Conservation (phyloP, 768 basidiomycete genomes). For the Pleurotus djamor region DNA sequence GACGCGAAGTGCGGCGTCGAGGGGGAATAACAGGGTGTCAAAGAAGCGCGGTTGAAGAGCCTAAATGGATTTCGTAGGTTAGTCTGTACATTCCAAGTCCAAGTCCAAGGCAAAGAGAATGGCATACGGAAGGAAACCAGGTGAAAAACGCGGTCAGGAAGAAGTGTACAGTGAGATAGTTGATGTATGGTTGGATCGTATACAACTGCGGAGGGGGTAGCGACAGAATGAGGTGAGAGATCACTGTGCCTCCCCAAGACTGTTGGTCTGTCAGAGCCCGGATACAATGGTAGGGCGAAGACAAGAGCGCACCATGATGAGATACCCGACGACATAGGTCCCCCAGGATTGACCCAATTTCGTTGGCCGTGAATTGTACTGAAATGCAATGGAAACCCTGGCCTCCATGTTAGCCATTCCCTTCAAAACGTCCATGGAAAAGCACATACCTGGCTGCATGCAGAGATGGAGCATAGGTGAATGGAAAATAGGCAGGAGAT, state of each 20-base stretch:
- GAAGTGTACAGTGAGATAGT: constrained; percentile 46
- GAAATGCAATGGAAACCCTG: constrained; percentile 42
- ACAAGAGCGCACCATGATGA: constrained; percentile 38
- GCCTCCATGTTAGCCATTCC: not conserved
- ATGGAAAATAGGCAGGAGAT: constrained; percentile 6
- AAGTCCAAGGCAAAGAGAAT: not conserved
- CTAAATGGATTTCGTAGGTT: not conserved
- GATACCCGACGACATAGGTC: constrained; percentile 40
- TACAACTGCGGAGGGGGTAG: constrained; percentile 47
- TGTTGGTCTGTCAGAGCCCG: constrained; percentile 10
- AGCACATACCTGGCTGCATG: constrained; percentile 10
- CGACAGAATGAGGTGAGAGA: constrained; percentile 39
- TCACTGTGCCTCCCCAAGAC: constrained; percentile 48
- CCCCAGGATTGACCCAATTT: constrained; percentile 33
- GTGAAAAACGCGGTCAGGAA: constrained; percentile 38
- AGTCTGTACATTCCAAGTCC: not conserved
- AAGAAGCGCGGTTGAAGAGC: constrained; percentile 17
- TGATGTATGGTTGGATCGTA: constrained; percentile 40
- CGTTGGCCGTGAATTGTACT: constrained; percentile 29
- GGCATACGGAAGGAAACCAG: constrained; percentile 30
- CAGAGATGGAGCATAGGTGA: constrained; percentile 1
- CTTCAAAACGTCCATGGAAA: no score
- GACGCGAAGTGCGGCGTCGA: constrained; percentile 47
- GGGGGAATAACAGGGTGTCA: constrained; percentile 45
- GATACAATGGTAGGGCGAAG: not conserved